These are phyloP conservation scores for Microascus cirrosus DNA, from an alignment of 2,329 filamentous ascomycete species.

Conservation along the genomic window DNA sequence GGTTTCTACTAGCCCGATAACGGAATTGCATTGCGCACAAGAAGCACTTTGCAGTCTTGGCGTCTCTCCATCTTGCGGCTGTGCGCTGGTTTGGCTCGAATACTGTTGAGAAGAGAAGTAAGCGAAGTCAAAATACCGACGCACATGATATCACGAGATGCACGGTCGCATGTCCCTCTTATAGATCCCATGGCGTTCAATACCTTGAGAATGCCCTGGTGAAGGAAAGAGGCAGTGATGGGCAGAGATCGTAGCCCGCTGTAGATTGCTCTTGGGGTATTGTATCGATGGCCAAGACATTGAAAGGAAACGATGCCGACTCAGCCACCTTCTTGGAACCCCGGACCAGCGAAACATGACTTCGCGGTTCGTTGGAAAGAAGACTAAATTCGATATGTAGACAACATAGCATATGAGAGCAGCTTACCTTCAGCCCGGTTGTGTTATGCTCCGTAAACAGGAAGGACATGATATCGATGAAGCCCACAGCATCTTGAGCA, in stretches of 20 bases:
- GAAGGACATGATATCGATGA: slow-evolving; percentile 74
- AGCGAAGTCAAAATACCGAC: slow-evolving; percentile 1
- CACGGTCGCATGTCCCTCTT: slow-evolving; percentile 30
- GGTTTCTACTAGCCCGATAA: slow-evolving; percentile 36
- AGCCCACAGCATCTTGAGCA: slow-evolving; percentile 55
- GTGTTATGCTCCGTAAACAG: slow-evolving; percentile 62
- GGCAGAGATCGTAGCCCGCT: slow-evolving; percentile 8
- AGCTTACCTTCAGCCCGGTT: slow-evolving; percentile 22
- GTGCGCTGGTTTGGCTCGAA: slow-evolving; percentile 15
- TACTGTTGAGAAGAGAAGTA: slow-evolving; percentile 19
- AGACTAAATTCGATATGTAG: neutral
- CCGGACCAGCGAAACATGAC: slow-evolving; percentile 12
- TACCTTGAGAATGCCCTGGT: slow-evolving; percentile 35
- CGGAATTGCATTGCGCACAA: slow-evolving; percentile 32
- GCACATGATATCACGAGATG: neutral
- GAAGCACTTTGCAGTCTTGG: neutral
- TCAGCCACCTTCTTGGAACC: slow-evolving; percentile 52
- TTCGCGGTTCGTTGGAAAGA: neutral
- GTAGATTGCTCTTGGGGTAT: slow-evolving; percentile 46
- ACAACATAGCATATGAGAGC: neutral
- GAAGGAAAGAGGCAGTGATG: slow-evolving; percentile 20
- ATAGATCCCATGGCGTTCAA: slow-evolving; percentile 36
- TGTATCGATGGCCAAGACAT: slow-evolving; percentile 58
- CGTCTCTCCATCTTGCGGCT: neutral
- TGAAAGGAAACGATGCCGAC: slow-evolving; percentile 28